Evolutionary conservation across 2,329 filamentous ascomycete species (phyloP).

Genomic region (Cladophialophora carrionii): DNA sequence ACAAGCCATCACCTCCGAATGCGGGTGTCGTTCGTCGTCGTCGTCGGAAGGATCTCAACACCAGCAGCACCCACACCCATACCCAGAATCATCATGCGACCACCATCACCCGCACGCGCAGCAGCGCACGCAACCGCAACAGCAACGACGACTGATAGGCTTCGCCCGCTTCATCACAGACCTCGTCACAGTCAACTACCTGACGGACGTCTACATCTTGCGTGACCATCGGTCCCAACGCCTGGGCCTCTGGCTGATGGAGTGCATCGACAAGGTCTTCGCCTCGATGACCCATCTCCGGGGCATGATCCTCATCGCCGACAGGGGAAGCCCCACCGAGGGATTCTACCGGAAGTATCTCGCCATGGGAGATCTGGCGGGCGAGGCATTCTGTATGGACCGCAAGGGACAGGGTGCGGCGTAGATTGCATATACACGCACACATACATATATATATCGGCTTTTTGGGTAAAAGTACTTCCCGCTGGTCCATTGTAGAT

Average conservation of each 20-base stretch:
- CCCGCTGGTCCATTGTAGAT: no score
- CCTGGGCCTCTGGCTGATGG: constrained; percentile 67
- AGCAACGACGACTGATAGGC: constrained; percentile 48
- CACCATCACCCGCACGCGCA: not conserved
- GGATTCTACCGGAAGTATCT: constrained; percentile 40
- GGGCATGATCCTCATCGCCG: constrained; percentile 59
- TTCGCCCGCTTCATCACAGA: constrained; percentile 69
- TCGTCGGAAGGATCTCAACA: not conserved
- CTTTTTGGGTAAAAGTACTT: no score
- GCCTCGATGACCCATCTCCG: constrained; percentile 63
- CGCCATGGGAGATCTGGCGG: constrained; percentile 33
- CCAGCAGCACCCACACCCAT: not conserved
- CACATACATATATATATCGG: no score
- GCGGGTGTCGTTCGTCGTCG: no score
- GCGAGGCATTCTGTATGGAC: constrained; percentile 22
- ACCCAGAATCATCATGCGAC: not conserved
- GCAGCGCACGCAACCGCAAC: constrained; percentile 13
- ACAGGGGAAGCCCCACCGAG: constrained; percentile 27
- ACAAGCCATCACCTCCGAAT: not conserved
- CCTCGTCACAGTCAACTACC: constrained; percentile 67
- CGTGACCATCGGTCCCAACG: constrained; percentile 63
- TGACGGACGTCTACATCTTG: constrained; percentile 70
- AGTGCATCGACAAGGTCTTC: constrained; percentile 61
- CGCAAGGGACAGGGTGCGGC: constrained; percentile 21
- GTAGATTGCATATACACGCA: no score